These are phyloP conservation scores for Colletotrichum tofieldiae DNA, from an alignment of 2,329 filamentous ascomycete genomes.

Conservation along the genomic window DNA sequence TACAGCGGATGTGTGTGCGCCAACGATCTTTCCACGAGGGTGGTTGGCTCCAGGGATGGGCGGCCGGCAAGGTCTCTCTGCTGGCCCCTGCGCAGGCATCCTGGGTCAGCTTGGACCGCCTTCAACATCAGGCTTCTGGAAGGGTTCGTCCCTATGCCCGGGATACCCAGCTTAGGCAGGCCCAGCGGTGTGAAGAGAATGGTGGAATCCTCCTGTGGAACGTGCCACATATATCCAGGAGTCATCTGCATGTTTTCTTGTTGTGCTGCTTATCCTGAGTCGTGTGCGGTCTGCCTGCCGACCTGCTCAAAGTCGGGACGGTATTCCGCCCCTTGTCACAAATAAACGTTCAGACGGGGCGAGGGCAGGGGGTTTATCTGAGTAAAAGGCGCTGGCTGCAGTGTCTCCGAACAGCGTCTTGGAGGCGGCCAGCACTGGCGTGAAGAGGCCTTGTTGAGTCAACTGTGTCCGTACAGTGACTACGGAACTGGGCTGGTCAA, in stretches of 20 bases:
- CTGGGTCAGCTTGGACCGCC: constrained; percentile 28
- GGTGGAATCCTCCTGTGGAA: not conserved
- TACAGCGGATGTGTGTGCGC: constrained; percentile 31
- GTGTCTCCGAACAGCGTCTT: not conserved
- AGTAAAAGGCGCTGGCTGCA: constrained; percentile 1
- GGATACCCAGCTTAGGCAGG: constrained; percentile 11
- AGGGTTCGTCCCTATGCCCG: constrained; percentile 17
- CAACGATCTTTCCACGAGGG: constrained; percentile 40
- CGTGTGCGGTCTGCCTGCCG: not conserved
- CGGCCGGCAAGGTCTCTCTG: constrained; percentile 34
- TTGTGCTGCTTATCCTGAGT: not conserved
- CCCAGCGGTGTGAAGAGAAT: not conserved
- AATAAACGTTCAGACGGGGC: not conserved
- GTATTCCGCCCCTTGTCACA: not conserved
- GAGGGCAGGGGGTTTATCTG: constrained; percentile 19
- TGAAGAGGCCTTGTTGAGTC: not conserved
- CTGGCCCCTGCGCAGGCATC: constrained; percentile 12
- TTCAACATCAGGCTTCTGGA: constrained; percentile 18
- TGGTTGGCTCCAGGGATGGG: constrained; percentile 28
- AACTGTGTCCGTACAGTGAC: not conserved
- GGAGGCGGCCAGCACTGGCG: not conserved
- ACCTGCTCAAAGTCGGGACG: not conserved
- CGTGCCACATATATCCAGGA: constrained; percentile 1
- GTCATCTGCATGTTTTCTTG: not conserved
- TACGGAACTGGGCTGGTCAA: too few species aligned